Evolutionary conservation across 106 monocot species (phyloP).

Genomic region (Platanthera zijinensis): DNA sequence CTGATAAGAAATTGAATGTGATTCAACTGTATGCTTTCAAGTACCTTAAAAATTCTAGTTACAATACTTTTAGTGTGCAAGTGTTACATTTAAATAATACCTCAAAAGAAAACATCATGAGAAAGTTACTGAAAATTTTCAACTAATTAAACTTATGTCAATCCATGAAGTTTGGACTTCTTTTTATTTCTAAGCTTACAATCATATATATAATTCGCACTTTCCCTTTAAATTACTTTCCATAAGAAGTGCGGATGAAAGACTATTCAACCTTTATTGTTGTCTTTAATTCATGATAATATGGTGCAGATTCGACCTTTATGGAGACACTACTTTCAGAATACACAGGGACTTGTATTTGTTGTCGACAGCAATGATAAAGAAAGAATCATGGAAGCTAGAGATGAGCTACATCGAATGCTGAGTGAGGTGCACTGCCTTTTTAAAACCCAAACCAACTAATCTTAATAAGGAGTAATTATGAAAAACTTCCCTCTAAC

Average conservation of each 20-base stretch:
- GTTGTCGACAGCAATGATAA: conserved; percentile 25
- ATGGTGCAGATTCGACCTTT: conserved; percentile 21
- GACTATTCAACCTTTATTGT: background rate
- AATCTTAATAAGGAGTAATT: background rate
- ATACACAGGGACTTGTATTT: conserved; percentile 24
- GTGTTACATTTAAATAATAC: background rate
- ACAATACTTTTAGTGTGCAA: background rate
- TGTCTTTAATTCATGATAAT: background rate
- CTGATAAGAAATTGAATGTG: background rate
- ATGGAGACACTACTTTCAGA: conserved; percentile 30
- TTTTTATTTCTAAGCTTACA: background rate
- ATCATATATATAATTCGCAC: background rate
- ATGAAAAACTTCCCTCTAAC: background rate
- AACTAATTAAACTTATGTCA: background rate
- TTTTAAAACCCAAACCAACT: background rate
- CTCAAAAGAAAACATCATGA: background rate
- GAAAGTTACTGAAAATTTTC: background rate
- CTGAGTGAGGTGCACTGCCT: conserved; percentile 16
- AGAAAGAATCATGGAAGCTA: conserved; percentile 23
- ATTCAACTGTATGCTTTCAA: background rate
- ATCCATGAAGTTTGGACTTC: background rate
- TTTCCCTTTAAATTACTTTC: background rate
- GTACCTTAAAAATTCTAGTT: background rate
- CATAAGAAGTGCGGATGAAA: background rate
- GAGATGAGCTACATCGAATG: conserved; percentile 22